phyloP scores from a whole-genome alignment of 176 grass and related monocot genomes.

The Pontederia paniculata region DNA sequence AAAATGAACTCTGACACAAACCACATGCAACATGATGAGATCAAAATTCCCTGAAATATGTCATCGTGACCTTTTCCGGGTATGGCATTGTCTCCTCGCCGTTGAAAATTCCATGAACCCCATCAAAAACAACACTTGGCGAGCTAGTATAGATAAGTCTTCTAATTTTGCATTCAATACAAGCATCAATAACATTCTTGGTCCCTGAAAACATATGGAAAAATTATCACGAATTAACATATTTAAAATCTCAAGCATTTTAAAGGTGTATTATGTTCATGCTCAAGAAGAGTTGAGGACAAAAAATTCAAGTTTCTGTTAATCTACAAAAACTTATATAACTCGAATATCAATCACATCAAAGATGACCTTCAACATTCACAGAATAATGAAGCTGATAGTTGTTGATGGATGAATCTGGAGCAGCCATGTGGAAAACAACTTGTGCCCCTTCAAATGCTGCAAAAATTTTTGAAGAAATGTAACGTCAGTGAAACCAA shows the following conservation, averaged over 20 bases:
- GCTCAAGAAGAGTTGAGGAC: too few relatives aligned
- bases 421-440: conserved; percentile 99
- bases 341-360: background rate
- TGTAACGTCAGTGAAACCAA: background rate
- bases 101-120: conserved; percentile 82
- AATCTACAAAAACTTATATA: background rate
- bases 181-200: conserved; percentile 86
- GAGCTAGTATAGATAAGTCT: conserved; percentile 98
- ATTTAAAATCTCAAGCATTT: background rate
- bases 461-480: conserved; percentile 28
- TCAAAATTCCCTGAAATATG: conserved; percentile 14
- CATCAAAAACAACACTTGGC: conserved; percentile 91
- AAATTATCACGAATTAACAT: too few relatives aligned
- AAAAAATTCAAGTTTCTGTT: too few relatives aligned
- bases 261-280: background rate
- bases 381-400: conserved; percentile 95
- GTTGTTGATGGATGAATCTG: conserved; percentile 97
- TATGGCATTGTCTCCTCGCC: conserved; percentile 78
- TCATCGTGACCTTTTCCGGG: conserved; percentile 56
- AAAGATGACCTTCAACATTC: conserved; percentile 71
- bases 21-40: background rate
- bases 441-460: conserved; percentile 79
- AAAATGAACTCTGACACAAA: background rate
- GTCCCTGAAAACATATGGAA: conserved; percentile 44
- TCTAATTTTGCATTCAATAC: conserved; percentile 71